phyloP scores from a whole-genome alignment of 2,329 filamentous ascomycete species.

The Aureobasidium sp. region DNA sequence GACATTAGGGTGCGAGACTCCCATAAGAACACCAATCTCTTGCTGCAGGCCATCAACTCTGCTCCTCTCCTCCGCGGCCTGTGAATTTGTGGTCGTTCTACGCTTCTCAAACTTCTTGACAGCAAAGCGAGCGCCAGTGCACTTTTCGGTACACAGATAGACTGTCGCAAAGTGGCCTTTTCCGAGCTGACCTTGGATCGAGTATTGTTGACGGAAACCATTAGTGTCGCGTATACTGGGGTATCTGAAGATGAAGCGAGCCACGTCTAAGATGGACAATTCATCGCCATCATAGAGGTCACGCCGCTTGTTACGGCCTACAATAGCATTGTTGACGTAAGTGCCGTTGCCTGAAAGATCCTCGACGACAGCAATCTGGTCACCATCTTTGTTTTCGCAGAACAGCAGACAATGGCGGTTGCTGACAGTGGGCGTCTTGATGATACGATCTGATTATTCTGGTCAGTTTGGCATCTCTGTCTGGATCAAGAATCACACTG shows the following conservation, averaged over 20 bases:
- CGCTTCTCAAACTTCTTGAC: slow-evolving; percentile 93
- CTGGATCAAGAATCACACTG: slow-evolving; percentile 34
- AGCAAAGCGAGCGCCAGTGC: slow-evolving; percentile 72
- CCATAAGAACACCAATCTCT: slow-evolving; percentile 93
- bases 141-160: slow-evolving; percentile 82
- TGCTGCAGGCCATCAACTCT: slow-evolving; percentile 85
- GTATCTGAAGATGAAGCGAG: slow-evolving; percentile 87
- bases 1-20: slow-evolving; percentile 90
- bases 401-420: slow-evolving; percentile 75
- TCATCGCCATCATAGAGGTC: slow-evolving; percentile 87
- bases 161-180: slow-evolving; percentile 95
- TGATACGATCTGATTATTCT: slow-evolving; percentile 51
- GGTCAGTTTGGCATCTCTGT: background rate
- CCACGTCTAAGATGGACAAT: slow-evolving; percentile 76
- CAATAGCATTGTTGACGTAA: slow-evolving; percentile 84
- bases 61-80: slow-evolving; percentile 52
- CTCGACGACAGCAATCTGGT: slow-evolving; percentile 67
- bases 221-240: slow-evolving; percentile 67
- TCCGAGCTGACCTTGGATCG: slow-evolving; percentile 73
- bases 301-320: slow-evolving; percentile 85
- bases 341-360: slow-evolving; percentile 95
- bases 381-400: slow-evolving; percentile 52
- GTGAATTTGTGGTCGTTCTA: slow-evolving; percentile 55
- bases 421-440: slow-evolving; percentile 74
- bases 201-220: slow-evolving; percentile 80